Evolutionary conservation across 1,139 yeast species (phyloP).

Genomic region (Debaryomycetaceae sp.): DNA sequence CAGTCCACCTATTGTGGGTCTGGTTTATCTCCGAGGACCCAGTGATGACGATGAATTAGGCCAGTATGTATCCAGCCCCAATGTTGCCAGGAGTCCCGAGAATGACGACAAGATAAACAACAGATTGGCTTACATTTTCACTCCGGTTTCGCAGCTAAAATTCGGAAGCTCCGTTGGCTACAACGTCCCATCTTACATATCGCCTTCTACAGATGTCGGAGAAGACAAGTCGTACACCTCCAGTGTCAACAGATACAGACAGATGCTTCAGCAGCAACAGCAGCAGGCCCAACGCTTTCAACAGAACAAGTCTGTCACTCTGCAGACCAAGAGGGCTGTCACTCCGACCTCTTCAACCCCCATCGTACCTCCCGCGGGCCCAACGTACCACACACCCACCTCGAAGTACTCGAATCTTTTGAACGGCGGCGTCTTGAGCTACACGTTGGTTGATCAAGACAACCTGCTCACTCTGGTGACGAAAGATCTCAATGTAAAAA

Average conservation of each 20-base stretch:
- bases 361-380: constrained; percentile 13
- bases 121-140: constrained; percentile 41
- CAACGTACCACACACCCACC: constrained; percentile 28
- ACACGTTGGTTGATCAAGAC: constrained; percentile 23
- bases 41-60: constrained; percentile 77
- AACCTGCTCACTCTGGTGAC: constrained; percentile 15
- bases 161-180: constrained; percentile 24
- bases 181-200: constrained; percentile 17
- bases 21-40: constrained; percentile 74
- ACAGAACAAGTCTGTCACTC: constrained; percentile 11
- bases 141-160: constrained; percentile 47
- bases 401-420: constrained; percentile 35
- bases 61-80: constrained; percentile 56
- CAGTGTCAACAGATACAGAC: constrained; percentile 16
- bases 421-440: constrained; percentile 41
- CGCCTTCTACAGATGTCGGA: constrained; percentile 7
- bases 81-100: constrained; percentile 53
- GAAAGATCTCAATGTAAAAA: constrained; percentile 20
- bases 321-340: constrained; percentile 18
- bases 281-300: constrained; percentile 20
- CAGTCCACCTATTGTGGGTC: constrained; percentile 92
- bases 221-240: constrained; percentile 14
- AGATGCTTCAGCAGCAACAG: constrained; percentile 22
- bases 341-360: constrained; percentile 18
- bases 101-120: constrained; percentile 49